phyloP scores from a whole-genome alignment of 2,329 filamentous ascomycete genomes.

The Curvularia lunata region DNA sequence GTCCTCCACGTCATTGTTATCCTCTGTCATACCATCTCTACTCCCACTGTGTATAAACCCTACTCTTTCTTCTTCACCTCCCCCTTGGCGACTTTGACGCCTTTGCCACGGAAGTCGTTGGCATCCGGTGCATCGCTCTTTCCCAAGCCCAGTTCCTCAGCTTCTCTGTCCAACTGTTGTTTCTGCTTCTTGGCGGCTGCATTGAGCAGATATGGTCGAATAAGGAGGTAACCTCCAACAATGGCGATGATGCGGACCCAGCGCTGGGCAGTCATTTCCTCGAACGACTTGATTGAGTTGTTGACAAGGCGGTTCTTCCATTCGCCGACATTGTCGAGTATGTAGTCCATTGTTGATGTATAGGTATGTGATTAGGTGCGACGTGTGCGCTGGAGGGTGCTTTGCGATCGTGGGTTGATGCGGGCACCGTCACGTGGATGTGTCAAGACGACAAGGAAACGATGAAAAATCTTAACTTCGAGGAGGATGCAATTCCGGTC shows the following conservation, averaged over 20 bases:
- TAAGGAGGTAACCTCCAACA: constrained; percentile 73
- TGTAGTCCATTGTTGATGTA: constrained; percentile 25
- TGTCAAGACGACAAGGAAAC: neutral
- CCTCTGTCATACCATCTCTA: neutral
- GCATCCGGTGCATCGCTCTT: constrained; percentile 41
- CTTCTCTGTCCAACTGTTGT: constrained; percentile 63
- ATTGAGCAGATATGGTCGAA: constrained; percentile 75
- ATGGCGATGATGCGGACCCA: constrained; percentile 73
- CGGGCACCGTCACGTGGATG: neutral
- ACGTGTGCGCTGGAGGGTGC: neutral
- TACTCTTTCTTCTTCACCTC: constrained; percentile 54
- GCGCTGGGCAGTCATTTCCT: constrained; percentile 52
- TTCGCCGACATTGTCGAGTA: constrained; percentile 35
- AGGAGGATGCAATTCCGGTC: neutral
- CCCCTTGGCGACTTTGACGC: constrained; percentile 41
- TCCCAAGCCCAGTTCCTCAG: constrained; percentile 49
- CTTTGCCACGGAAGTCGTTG: constrained; percentile 44
- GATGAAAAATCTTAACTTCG: neutral
- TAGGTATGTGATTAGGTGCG: constrained; percentile 1
- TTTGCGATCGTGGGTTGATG: neutral
- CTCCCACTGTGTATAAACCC: neutral
- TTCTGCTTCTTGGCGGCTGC: constrained; percentile 68
- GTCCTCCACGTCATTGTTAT: neutral
- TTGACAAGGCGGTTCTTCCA: constrained; percentile 48
- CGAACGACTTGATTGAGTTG: constrained; percentile 54